Conservation (phyloP, 768 basidiomycete genomes). For the Leucocoprinus birnbaumii region DNA sequence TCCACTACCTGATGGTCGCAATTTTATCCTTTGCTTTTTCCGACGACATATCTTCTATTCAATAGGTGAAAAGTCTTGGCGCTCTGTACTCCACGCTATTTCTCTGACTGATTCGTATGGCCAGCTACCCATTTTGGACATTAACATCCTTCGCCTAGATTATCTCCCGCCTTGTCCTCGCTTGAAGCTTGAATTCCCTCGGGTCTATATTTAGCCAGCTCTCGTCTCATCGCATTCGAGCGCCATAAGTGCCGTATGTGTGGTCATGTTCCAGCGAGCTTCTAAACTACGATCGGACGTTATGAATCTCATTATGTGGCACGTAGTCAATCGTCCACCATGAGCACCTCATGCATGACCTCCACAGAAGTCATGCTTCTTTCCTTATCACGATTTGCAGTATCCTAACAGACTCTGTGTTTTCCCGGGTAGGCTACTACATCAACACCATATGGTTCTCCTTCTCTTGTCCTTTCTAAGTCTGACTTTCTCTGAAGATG, state of each 20-base stretch:
- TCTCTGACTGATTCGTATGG: too few species aligned
- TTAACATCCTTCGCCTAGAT: background rate
- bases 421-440: background rate
- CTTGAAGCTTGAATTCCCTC: constrained; percentile 9
- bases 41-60: too few species aligned
- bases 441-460: background rate
- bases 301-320: background rate
- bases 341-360: background rate
- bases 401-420: background rate
- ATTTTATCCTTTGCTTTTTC: too few species aligned
- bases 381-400: constrained; percentile 1
- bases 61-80: too few species aligned
- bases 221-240: background rate
- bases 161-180: background rate
- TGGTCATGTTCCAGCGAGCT: background rate
- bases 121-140: background rate
- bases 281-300: background rate
- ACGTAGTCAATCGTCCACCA: background rate
- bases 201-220: background rate
- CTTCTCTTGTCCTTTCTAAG: background rate
- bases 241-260: background rate
- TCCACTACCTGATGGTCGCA: too few species aligned
- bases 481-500: background rate
- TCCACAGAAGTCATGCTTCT: background rate
- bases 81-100: too few species aligned